A percentile compares a stretch with the other conserved stretches of the same genome.
phyloP scores from a whole-genome alignment of 2,329 filamentous ascomycete species.

The Claviceps sp. region DNA sequence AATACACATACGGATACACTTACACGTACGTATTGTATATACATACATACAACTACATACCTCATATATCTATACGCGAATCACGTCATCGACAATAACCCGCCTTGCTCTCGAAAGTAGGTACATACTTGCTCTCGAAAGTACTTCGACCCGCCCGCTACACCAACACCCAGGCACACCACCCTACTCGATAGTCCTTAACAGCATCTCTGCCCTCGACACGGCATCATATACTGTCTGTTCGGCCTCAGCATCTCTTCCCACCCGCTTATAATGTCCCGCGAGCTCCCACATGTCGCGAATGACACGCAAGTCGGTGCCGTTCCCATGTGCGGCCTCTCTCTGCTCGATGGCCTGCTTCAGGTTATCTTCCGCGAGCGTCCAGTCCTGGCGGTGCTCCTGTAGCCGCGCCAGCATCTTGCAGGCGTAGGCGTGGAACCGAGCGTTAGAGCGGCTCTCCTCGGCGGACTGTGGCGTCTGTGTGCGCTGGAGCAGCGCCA shows the following conservation, averaged over 20 bases:
- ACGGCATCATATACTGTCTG: slow-evolving; percentile 19
- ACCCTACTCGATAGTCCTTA: slow-evolving; percentile 5
- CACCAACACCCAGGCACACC: too few relatives aligned
- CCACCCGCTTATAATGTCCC: slow-evolving; percentile 19
- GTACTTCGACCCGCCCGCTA: too few relatives aligned
- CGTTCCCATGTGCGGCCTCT: slow-evolving; percentile 21
- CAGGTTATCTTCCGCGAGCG: slow-evolving; percentile 19
- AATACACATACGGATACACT: too few relatives aligned
- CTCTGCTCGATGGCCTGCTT: slow-evolving; percentile 19
- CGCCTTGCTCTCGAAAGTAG: too few relatives aligned
- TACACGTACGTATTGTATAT: too few relatives aligned
- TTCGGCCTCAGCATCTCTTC: slow-evolving; percentile 15
- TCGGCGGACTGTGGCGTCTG: slow-evolving; percentile 11
- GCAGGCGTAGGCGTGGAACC: slow-evolving; percentile 25
- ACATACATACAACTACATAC: too few relatives aligned
- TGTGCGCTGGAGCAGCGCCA: slow-evolving; percentile 16
- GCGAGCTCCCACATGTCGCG: slow-evolving; percentile 26
- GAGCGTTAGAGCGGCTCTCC: slow-evolving; percentile 15
- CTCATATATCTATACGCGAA: too few relatives aligned
- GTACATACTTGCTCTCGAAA: too few relatives aligned
- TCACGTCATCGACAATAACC: too few relatives aligned
- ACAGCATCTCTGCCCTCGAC: slow-evolving; percentile 17
- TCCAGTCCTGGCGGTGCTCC: slow-evolving; percentile 19
- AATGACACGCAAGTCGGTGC: slow-evolving; percentile 22
- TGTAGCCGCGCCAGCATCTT: slow-evolving; percentile 25